A percentile compares a stretch with the other conserved stretches of the same genome.
phyloP scores from a whole-genome alignment of 495 filamentous ascomycete species.

The Xylaria nigripes region DNA sequence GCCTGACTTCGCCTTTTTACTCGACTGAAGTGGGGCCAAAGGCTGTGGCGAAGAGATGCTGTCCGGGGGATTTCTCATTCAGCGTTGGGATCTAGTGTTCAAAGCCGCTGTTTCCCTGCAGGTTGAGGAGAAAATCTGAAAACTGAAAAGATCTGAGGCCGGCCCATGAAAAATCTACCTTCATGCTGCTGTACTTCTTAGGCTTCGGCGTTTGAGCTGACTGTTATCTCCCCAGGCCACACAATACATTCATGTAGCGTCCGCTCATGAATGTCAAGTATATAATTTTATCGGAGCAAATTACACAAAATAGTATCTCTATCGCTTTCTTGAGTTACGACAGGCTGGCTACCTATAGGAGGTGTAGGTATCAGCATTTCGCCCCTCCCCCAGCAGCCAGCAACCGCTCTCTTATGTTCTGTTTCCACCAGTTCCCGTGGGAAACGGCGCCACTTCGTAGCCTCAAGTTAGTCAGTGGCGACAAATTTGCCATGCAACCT shows the following conservation, averaged over 20 bases:
- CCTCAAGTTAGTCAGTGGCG: neutral
- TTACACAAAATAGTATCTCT: neutral
- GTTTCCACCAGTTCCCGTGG: neutral
- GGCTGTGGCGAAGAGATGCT: constrained; percentile 37
- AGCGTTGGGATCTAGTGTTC: constrained; percentile 12
- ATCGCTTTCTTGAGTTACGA: neutral
- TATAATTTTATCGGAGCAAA: neutral
- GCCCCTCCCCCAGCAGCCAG: neutral
- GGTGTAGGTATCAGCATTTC: constrained; percentile 5
- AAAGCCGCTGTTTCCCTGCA: constrained; percentile 34
- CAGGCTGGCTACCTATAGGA: neutral
- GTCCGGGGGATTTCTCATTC: constrained; percentile 2
- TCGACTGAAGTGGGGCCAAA: constrained; percentile 34
- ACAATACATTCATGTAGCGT: neutral
- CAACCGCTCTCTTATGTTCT: neutral
- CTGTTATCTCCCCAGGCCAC: neutral
- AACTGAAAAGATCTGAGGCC: constrained; percentile 54
- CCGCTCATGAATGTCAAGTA: neutral
- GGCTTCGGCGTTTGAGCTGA: constrained; percentile 3
- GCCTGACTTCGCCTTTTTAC: constrained; percentile 26
- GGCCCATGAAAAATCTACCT: constrained; percentile 10
- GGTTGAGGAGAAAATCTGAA: constrained; percentile 33
- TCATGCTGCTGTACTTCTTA: neutral
- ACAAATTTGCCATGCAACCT: neutral
- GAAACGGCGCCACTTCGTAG: neutral